phyloP scores from a whole-genome alignment of 2,329 filamentous ascomycete species.

The Diaporthe batatas region DNA sequence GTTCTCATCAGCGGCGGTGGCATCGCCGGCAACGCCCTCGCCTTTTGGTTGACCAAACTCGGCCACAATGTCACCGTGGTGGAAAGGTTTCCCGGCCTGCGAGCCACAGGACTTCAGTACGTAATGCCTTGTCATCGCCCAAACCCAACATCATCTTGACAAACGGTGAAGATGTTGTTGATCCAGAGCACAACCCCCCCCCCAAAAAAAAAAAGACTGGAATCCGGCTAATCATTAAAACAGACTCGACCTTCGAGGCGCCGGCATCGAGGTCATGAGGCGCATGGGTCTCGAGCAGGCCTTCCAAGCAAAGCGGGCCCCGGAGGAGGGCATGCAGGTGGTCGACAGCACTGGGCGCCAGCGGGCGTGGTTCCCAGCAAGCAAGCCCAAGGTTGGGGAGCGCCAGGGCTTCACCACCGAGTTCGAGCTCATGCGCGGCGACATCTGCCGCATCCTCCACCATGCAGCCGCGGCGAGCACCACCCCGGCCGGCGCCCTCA shows the following conservation, averaged over 20 bases:
- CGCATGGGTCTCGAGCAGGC: constrained; percentile 63
- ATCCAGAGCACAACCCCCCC: no score
- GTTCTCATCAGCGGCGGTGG: constrained; percentile 53
- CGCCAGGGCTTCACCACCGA: constrained; percentile 64
- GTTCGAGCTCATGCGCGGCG: constrained; percentile 71
- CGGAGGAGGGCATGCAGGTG: constrained; percentile 53
- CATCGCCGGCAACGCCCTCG: constrained; percentile 58
- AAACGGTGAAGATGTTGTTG: no score
- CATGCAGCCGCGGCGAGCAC: constrained; percentile 46
- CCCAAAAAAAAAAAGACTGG: no score
- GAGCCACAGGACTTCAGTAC: constrained; percentile 61
- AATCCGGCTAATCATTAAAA: no score
- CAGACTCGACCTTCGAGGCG: constrained; percentile 63
- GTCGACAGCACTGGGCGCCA: constrained; percentile 54
- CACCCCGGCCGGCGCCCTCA: constrained; percentile 44
- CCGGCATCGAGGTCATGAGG: constrained; percentile 63
- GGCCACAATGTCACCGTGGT: constrained; percentile 57
- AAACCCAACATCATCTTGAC: no score
- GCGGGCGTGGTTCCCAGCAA: constrained; percentile 56
- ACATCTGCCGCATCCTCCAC: constrained; percentile 64
- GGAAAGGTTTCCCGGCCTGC: constrained; percentile 56
- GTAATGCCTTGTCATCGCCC: no score
- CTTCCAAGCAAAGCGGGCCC: constrained; percentile 32
- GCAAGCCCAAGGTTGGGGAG: constrained; percentile 55
- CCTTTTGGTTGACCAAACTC: constrained; percentile 60